Conservation (phyloP, 2,329 filamentous ascomycete species). For the Botrytis pseudocinerea region DNA sequence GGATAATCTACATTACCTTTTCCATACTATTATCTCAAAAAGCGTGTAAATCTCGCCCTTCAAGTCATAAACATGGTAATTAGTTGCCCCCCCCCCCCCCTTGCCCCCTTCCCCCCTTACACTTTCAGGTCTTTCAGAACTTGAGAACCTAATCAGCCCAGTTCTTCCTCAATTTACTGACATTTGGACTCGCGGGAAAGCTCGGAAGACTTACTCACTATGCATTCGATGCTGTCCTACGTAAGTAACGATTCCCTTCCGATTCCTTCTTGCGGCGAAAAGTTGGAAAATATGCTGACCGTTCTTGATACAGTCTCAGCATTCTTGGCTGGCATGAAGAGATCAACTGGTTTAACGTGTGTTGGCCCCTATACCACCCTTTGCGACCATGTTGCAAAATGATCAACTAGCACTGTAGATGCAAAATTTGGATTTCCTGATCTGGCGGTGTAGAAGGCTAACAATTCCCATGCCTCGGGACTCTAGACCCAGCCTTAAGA, state of each 20-base stretch:
- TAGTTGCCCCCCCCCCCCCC: conserved; percentile 31
- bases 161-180: conserved; percentile 67
- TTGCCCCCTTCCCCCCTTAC: neutral
- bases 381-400: neutral
- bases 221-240: conserved; percentile 90
- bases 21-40: neutral
- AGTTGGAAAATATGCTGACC: neutral
- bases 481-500: conserved; percentile 76
- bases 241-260: conserved; percentile 50
- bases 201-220: conserved; percentile 92
- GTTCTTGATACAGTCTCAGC: conserved; percentile 70
- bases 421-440: neutral
- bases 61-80: conserved; percentile 45
- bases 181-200: conserved; percentile 71
- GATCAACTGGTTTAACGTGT: conserved; percentile 97
- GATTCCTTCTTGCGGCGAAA: neutral
- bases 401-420: neutral
- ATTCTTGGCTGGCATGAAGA: conserved; percentile 94
- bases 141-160: conserved; percentile 50
- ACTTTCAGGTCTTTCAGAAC: conserved; percentile 27
- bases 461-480: conserved; percentile 47
- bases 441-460: conserved; percentile 42
- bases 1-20: neutral
- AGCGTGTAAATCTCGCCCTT: neutral
- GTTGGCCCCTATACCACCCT: conserved; percentile 44